Base-by-base conservation (phyloP, 805 yeast genomes). In the Yarrowia phangngaensis region DNA sequence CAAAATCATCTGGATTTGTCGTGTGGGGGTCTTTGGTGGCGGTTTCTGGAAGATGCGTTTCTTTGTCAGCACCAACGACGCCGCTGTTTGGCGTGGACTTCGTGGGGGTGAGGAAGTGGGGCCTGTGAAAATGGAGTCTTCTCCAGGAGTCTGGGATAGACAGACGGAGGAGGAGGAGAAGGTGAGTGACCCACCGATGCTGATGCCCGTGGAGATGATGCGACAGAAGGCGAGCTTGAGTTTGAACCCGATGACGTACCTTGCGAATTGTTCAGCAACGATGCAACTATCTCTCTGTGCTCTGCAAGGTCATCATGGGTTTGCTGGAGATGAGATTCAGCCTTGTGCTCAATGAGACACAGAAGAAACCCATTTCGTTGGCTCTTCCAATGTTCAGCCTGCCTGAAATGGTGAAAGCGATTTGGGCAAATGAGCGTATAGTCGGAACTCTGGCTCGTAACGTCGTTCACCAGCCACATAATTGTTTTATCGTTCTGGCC, bases 271-370 rank as follows among this genome's bases (percentile, higher is more conserved):
- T 64, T 55, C 7, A 59, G 33, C 13, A 61, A 48, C 2, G 51
- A 32, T 9, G 54, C 52, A 3, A 87, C 68, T 13, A 76, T 58
- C 8, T 71, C 73, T 19, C 75, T 71, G 50, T 86, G 95, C 48
- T 89, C 96, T 3, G 75, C 66, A 3, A 90, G 68, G 14, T 73
- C 70, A 56, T 92, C 97, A 55, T 90, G 95, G 35, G 80, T 69
- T 26, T 72, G 56, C 59, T 83, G 85, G 8, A 90, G 78, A 24
- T 80, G 80, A 56, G 87, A 88, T 59, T 81, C 88, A 8, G 84
- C 76, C 58, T 80, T 75, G 65, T 88, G 95, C 62, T 89, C 97
- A 26, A 85, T 75, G 20, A 84, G 70, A 58, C 99, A 92, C 36
- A 84, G 68, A n/a, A n/a, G n/a, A n/a, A n/a, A n/a, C n/a, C n/a